Base-by-base conservation (phyloP, 2,329 filamentous ascomycete genomes). In the Leptographium radiaticola region DNA sequence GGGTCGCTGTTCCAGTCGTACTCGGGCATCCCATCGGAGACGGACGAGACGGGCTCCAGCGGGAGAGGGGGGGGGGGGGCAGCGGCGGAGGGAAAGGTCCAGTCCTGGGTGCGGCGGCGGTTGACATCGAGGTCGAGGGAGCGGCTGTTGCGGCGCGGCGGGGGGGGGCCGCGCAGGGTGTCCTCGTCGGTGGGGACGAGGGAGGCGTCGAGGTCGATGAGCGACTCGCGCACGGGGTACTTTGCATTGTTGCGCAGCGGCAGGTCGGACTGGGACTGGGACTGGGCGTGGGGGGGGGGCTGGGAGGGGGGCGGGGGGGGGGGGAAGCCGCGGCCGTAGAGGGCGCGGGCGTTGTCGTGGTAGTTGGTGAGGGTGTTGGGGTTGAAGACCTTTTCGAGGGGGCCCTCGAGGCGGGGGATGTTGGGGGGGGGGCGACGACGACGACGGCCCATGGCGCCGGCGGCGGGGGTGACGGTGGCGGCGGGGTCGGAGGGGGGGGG, bases 301-400 rank as follows among this genome's bases (percentile, higher is more conserved):
- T 25, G 13, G 20, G 18, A 20, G 4, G 68, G 67, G 0, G 68
- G 66, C 4, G 69, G 67, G 33, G 66, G 65, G 36, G n/a, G 33
- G n/a, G 30, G 18, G 43, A 6, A 16, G 40, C 10, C 18, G 40
- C 68, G 69, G 18, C 77, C 76, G 59, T 84, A 84, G 59, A 83
- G 81, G 44, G 71, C 71, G 31, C 76, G 70, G 15, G 78, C 80
- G 57, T 83, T 83, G 56, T 83, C 80, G 30, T 80, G 74, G 57
- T 84, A 84, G 56, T 74, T 81, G 1, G 80, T 78, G 40, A 81
- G 75, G 0, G 81, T 83, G 61, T 83, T 81, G 8, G 79, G 80
- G 55, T 84, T 80, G 61, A 84, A 84, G 0, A 84, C 69, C 57
- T 82, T 83, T 58, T 83, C 80, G 5, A 84, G 65, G 0, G 81